Base-by-base conservation (phyloP, 495 filamentous ascomycete species). In the Neurospora africana region DNA sequence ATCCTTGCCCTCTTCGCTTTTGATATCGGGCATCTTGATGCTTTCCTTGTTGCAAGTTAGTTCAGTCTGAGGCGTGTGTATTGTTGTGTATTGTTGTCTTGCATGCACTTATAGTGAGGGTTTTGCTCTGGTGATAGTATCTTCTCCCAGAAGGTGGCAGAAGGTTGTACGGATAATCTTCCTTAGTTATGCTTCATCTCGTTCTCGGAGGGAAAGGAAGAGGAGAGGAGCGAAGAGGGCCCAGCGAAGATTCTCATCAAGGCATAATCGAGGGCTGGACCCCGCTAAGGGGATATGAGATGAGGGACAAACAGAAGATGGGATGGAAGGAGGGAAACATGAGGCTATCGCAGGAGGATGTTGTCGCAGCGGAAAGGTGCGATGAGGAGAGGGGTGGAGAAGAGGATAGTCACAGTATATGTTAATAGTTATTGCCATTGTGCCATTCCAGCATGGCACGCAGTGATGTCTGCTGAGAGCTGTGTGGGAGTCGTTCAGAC, bases 41-140 rank as follows among this genome's bases (percentile, higher is more conserved):
- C 4, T 44, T 44, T 44, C n/a, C n/a, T 43, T 43, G 7, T n/a
- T 43, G 8, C 41, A 21, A 21, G n/a, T 44, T 44, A 44, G 19
- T 5, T 5, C 8, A 3, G 1, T 44, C 5, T 11, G 9, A 44
- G 21, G 43, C 43, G 4, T 47, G 43, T 11, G 3, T 21, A 21
- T 47, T 21, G 4, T 0, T 21, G 3, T 47, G 0, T n/a, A n/a
- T n/a, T n/a, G n/a, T n/a, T n/a, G n/a, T n/a, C n/a, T 21, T 44
- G 43, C 9, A 47, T 11, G 4, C 4, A 3, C 43, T 47, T 21
- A 21, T n/a, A 21, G 19, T 0, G 19, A n/a, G 1, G 3, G n/a
- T 47, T 10, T 21, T 21, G 43, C 3, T 47, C n/a, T 47, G 43
- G 43, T 47, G n/a, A 47, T 47, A 9, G 3, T 47, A 9, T 3